Evolutionary conservation across 768 basidiomycete genomes (phyloP), one percentile per base, ranked within the genome.

Genomic region (Zangia roseola): DNA sequence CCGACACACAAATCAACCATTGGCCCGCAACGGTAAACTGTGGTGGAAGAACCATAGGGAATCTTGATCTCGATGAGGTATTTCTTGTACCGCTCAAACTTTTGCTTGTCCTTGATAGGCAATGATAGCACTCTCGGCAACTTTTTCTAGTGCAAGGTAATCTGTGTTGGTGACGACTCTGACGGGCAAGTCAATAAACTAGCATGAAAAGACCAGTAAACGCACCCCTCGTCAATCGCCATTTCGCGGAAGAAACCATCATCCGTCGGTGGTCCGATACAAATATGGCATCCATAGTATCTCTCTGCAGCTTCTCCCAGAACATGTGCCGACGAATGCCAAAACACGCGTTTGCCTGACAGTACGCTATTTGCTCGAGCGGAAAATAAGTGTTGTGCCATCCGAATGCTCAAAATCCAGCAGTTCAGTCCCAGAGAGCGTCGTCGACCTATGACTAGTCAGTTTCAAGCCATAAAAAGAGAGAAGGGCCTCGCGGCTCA

Each of bases 171-270:
- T 77, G 39, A 99, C 86, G 14, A 86, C 81, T 61, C 91, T 91
- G 59, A 48, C 19, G 4, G 17, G 5, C 17, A 5, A 20, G 38
- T 45, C 17, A 31, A 21, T 4, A 31, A 31, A 10, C 9, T 7
- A 25, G 8, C 1, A 10, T 20, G 10, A 19, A n/a, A 13, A 14
- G 10, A n/a, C 4, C 26, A 20, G 21, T 12, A 34, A 12, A 52
- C 69, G 21, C 47, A 86, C 87, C 88, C 74, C 50, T 92, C 86
- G 31, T 84, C 74, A 57, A 93, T 92, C 14, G 83, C 84, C 97
- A 99, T 98, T 68, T 99, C 97, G 67, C 98, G 98, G 77, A 97
- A 99, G 80, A 99, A 99, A 19, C 97, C 97, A 7, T 97, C 94
- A 24, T 95, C 92, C 2, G 94, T 93, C 20, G 97, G 97, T 14